These are phyloP conservation scores for Coemansia sp. DNA, from an alignment of 192 early-diverging fungal species.

Conservation along the genomic window DNA sequence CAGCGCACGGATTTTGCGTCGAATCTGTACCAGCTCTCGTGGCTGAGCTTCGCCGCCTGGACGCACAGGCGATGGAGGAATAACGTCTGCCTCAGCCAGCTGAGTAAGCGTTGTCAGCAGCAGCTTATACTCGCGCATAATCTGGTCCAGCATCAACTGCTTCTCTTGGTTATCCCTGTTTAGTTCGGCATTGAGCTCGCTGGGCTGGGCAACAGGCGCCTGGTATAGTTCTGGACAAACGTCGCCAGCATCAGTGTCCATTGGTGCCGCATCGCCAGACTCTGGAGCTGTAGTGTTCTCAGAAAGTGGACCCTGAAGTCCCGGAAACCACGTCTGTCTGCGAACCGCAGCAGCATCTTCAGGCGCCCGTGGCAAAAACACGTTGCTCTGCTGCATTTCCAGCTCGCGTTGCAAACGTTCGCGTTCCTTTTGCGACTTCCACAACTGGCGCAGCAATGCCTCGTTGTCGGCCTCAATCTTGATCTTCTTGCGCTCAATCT, in stretches of 20 bases:
- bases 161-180: slow-evolving; percentile 21
- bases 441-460: slow-evolving; percentile 46
- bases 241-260: slow-evolving; percentile 24
- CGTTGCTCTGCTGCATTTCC: slow-evolving; percentile 35
- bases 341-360: slow-evolving; percentile 17
- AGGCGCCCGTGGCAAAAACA: slow-evolving; percentile 21
- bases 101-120: slow-evolving; percentile 31
- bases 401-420: slow-evolving; percentile 48
- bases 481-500: slow-evolving; percentile 51
- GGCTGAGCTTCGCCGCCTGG: not conserved
- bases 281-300: not conserved
- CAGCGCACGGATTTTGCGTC: slow-evolving; percentile 43
- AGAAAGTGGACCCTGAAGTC: slow-evolving; percentile 27
- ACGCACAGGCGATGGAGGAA: slow-evolving; percentile 43
- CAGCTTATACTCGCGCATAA: slow-evolving; percentile 39
- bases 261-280: not conserved
- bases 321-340: slow-evolving; percentile 56
- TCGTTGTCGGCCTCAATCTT: slow-evolving; percentile 54
- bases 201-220: not conserved
- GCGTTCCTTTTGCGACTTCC: slow-evolving; percentile 51
- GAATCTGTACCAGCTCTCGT: slow-evolving; percentile 43
- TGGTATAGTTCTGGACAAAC: not conserved
- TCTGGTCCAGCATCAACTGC: slow-evolving; percentile 27
- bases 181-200: slow-evolving; percentile 14
- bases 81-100: slow-evolving; percentile 30